A percentile compares a stretch with the other conserved stretches of the same genome.
These are phyloP conservation scores for Stevia rebaudiana DNA, from an alignment of 140 eudicot species.

Conservation along the genomic window DNA sequence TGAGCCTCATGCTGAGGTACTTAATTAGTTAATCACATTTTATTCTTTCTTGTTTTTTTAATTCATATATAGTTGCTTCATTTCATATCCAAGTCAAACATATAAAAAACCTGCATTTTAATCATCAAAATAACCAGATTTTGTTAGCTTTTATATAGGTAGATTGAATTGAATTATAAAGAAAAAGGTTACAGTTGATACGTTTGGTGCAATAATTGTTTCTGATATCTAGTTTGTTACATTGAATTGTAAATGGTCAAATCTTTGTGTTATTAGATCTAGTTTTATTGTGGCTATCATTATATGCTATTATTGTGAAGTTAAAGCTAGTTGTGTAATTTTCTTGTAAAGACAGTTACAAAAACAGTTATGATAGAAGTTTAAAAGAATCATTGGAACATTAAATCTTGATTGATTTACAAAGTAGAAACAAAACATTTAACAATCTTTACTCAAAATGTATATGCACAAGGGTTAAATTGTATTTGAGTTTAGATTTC, in stretches of 20 bases:
- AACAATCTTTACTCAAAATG: not conserved
- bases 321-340: not conserved
- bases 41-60: not conserved
- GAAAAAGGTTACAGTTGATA: not conserved
- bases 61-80: not conserved
- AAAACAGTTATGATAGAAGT: not conserved
- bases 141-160: not conserved
- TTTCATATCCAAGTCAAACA: not conserved
- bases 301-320: not conserved
- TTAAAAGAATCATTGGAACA: not conserved
- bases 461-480: constrained; percentile 1
- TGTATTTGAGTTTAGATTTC: not conserved
- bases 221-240: not conserved
- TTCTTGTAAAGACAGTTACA: not conserved
- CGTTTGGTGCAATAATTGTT: not conserved
- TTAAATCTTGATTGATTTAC: not conserved
- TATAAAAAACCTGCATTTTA: not conserved
- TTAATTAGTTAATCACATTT: constrained; percentile 20
- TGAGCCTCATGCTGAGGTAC: constrained; percentile 98
- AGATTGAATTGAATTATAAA: not conserved
- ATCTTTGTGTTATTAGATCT: not conserved
- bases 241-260: not conserved
- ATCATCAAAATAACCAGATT: not conserved
- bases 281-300: constrained; percentile 4
- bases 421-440: not conserved